phyloP scores from a whole-genome alignment of 2,329 filamentous ascomycete species.

The Bimuria novae-zelandiae region DNA sequence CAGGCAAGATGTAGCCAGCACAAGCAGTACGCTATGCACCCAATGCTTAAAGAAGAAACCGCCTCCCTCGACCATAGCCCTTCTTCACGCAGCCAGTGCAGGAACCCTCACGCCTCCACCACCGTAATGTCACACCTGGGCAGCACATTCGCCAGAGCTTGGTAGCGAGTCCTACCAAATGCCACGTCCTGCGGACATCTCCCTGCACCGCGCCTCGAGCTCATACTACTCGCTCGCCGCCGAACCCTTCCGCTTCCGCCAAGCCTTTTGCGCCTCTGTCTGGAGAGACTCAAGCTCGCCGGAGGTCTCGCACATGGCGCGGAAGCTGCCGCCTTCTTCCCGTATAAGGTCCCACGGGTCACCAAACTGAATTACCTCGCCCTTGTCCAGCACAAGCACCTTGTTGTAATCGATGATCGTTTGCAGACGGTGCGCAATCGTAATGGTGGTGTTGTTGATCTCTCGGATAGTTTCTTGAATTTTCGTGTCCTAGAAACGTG shows the following conservation, averaged over 20 bases:
- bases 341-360: constrained; percentile 75
- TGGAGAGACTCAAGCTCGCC: constrained; percentile 61
- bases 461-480: constrained; percentile 97
- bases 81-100: too few species aligned
- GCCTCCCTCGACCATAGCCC: background rate
- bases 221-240: too few species aligned
- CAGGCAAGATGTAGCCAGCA: background rate
- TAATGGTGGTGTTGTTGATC: constrained; percentile 88
- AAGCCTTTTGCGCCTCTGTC: constrained; percentile 60
- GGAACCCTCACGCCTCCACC: too few species aligned
- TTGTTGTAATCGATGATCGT: constrained; percentile 99
- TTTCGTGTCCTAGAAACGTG: constrained; percentile 67
- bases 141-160: too few species aligned
- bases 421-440: constrained; percentile 92
- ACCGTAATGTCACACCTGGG: too few species aligned
- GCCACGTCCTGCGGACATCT: too few species aligned
- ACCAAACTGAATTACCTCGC: constrained; percentile 84
- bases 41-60: background rate
- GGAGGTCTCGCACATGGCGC: constrained; percentile 70
- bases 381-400: constrained; percentile 91
- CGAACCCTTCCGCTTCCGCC: constrained; percentile 25
- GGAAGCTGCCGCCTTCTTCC: constrained; percentile 69
- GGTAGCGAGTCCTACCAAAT: too few species aligned
- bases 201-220: too few species aligned
- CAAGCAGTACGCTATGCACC: background rate